phyloP scores from a whole-genome alignment of 352 stramenopile species.

The Phytophthora multivora region DNA sequence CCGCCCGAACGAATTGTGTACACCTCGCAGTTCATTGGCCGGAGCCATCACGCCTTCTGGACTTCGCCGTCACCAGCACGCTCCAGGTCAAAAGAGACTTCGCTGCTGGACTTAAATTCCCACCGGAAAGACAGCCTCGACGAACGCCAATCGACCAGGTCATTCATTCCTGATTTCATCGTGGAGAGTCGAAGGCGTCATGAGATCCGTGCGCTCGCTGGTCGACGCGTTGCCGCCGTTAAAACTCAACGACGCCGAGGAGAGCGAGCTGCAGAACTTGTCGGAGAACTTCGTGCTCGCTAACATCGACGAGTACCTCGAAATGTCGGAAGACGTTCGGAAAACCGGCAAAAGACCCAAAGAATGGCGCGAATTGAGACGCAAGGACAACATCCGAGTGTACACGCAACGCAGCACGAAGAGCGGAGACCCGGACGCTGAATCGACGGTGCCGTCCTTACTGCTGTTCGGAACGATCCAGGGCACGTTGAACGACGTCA shows the following conservation, averaged over 20 bases:
- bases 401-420: slow-evolving; percentile 28
- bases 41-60: slow-evolving; percentile 21
- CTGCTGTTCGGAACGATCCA: slow-evolving; percentile 28
- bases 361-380: slow-evolving; percentile 39
- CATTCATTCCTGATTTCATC: slow-evolving; percentile 25
- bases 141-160: neutral
- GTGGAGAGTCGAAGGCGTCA: neutral
- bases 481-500: slow-evolving; percentile 44
- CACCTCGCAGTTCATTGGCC: slow-evolving; percentile 14
- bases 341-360: slow-evolving; percentile 26
- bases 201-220: slow-evolving; percentile 21
- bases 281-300: slow-evolving; percentile 28
- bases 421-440: neutral
- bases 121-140: neutral
- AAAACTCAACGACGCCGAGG: slow-evolving; percentile 26
- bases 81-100: neutral
- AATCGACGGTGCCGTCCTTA: slow-evolving; percentile 21
- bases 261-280: slow-evolving; percentile 34
- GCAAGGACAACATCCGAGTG: slow-evolving; percentile 31
- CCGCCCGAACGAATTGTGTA: neutral
- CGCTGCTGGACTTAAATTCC: slow-evolving; percentile 9
- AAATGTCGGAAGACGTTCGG: slow-evolving; percentile 34
- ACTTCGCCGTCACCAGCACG: slow-evolving; percentile 5
- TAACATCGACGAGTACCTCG: slow-evolving; percentile 47
- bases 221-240: slow-evolving; percentile 33